Percentiles rank a stretch among this genome's conserved stretches.
Evolutionary conservation across 148 eudicot genomes (phyloP).

Genomic region (Amaranthus hypochondriacus): DNA sequence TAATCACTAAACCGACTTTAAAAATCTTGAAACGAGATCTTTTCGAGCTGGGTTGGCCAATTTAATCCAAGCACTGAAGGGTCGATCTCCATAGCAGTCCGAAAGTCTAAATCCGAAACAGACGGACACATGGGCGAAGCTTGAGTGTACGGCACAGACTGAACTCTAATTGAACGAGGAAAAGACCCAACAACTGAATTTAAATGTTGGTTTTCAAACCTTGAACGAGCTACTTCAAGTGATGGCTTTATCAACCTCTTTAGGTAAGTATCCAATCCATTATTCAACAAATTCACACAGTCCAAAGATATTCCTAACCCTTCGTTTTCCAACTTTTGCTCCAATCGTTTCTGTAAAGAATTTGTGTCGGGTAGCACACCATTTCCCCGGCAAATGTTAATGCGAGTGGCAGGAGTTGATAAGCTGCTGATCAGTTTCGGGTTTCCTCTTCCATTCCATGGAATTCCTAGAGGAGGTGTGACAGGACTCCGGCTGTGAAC

Average conservation of each 20-base stretch:
- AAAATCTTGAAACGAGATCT: constrained; percentile 31
- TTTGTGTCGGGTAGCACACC: constrained; percentile 56
- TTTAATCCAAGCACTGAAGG: constrained; percentile 61
- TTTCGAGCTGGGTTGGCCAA: constrained; percentile 68
- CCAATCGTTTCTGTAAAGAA: constrained; percentile 53
- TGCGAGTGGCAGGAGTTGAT: constrained; percentile 16
- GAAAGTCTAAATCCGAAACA: constrained; percentile 53
- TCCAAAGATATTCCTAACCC: constrained; percentile 50
- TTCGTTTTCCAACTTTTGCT: constrained; percentile 50
- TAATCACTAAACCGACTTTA: constrained; percentile 12
- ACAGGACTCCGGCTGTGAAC: constrained; percentile 67
- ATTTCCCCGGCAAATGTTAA: constrained; percentile 42
- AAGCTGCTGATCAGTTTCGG: constrained; percentile 38
- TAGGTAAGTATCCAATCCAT: constrained; percentile 54
- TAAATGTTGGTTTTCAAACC: constrained; percentile 25
- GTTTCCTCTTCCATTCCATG: constrained; percentile 43
- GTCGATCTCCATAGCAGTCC: constrained; percentile 58
- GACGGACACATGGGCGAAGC: constrained; percentile 14
- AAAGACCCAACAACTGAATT: constrained; percentile 15
- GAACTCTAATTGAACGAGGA: constrained; percentile 31
- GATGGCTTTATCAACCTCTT: constrained; percentile 62
- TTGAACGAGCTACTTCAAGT: constrained; percentile 44
- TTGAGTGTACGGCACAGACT: constrained; percentile 27
- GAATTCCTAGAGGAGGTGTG: constrained; percentile 69
- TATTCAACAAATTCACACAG: constrained; percentile 60